These are phyloP conservation scores for Vigna angularis DNA, from an alignment of 306 rosid genomes.

Conservation along the genomic window DNA sequence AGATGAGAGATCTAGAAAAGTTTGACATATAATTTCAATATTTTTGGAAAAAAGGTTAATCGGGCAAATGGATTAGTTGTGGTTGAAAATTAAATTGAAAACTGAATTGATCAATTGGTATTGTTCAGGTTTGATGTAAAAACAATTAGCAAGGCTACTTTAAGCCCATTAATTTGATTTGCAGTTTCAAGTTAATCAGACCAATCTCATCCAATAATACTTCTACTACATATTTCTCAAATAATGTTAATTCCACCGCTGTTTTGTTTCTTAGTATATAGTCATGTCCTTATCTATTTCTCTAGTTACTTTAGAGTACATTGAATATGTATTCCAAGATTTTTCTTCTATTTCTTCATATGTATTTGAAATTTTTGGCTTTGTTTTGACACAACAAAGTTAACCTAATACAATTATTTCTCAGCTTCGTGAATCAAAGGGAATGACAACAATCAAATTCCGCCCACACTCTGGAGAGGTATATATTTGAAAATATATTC, in stretches of 20 bases:
- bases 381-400: constrained; percentile 30
- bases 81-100: not conserved
- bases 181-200: not conserved
- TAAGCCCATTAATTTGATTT: not conserved
- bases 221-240: constrained; percentile 11
- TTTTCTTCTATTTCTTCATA: constrained; percentile 22
- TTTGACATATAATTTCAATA: not conserved
- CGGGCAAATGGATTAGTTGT: not conserved
- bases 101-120: not conserved
- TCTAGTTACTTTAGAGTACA: not conserved
- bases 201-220: not conserved
- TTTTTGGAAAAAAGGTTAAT: not conserved
- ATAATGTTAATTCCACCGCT: not conserved
- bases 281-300: constrained; percentile 18
- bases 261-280: not conserved
- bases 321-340: constrained; percentile 2
- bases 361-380: constrained; percentile 17
- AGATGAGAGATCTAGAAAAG: not conserved
- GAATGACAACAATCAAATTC: constrained; percentile 93
- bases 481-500: constrained; percentile 39
- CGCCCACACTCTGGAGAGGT: constrained; percentile 99
- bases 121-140: not conserved
- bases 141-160: not conserved
- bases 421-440: constrained; percentile 98
- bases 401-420: constrained; percentile 47